These are phyloP conservation scores for Trichoderma atroviride DNA, from an alignment of 2,329 filamentous ascomycete species.

Conservation along the genomic window DNA sequence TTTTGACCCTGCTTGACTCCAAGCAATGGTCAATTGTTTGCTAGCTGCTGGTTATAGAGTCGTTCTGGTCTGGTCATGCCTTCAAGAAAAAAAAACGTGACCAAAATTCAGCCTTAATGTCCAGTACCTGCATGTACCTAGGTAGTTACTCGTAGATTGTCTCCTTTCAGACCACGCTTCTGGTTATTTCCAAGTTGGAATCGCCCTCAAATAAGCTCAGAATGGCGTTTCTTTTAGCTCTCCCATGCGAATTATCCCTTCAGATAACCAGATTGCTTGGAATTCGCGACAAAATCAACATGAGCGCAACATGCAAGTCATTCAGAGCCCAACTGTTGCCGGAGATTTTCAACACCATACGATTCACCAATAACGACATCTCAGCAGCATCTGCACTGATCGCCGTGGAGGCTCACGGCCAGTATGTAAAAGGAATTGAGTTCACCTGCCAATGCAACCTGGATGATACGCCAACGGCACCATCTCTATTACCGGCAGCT, in stretches of 20 bases:
- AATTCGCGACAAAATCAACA: neutral
- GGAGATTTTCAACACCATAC: neutral
- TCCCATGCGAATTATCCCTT: neutral
- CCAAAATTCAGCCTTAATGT: too few species aligned
- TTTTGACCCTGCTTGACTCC: too few species aligned
- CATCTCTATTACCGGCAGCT: neutral
- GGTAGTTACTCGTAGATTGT: too few species aligned
- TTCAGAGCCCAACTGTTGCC: neutral
- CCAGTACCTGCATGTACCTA: too few species aligned
- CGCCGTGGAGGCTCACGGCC: neutral
- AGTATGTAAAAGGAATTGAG: neutral
- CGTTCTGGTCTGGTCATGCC: too few species aligned
- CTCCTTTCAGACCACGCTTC: too few species aligned
- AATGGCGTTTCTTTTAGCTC: neutral
- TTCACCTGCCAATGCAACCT: neutral
- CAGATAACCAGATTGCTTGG: neutral
- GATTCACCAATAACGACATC: neutral
- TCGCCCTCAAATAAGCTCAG: neutral
- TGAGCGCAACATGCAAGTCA: neutral
- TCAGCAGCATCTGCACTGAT: neutral
- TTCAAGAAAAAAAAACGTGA: too few species aligned
- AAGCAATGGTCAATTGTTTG: too few species aligned
- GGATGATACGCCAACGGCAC: neutral
- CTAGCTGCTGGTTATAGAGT: too few species aligned
- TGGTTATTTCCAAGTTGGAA: too few species aligned